Evolutionary conservation across 2,329 filamentous ascomycete genomes (phyloP), one percentile per base, ranked within the genome.

Genomic region (Aspergillus sp.): DNA sequence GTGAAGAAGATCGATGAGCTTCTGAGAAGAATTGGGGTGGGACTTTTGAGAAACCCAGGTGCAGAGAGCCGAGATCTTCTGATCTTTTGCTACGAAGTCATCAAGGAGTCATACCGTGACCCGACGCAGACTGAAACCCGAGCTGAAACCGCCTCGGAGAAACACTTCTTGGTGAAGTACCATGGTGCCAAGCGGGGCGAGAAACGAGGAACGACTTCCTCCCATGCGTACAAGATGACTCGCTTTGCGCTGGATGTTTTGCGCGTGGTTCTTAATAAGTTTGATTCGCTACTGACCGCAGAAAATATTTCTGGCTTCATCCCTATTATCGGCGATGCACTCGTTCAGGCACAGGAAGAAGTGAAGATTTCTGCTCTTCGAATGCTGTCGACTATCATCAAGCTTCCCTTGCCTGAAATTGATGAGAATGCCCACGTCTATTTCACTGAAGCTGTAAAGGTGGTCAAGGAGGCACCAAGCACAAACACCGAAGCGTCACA

Each of bases 71-170:
- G 85, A 39, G 88, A 95, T 52, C 83, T 91, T 33, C 72, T 98
- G n/a, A 72, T 95, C 0, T 96, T 98, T 66, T 95, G 90, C 64
- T 97, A 95, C 62, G 89, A 97, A 64, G 79, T 97, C 37, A 87
- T 97, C 33, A 87, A 94, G 60, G 85, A 90, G 50, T 86, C 88
- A 1, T 94, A 95, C 65, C 80, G 79, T 47, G 79, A 78, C 45
- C 74, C 77, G 42, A 78, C 74, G 54, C 74, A 71, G 6, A 62
- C 13, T 48, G 57, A 37, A 29, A 45, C 38, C 51, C 50, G 48
- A 43, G 56, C 45, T 41, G 64, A 52, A 46, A 52, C 64, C 33
- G 50, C 53, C 6, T 51, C 51, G 10, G 59, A 62, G 42, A 46
- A 59, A 44, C 82, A 85, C 44, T 96, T 93, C 58, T 74, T 97